These are phyloP conservation scores for Adenanthera pavonina DNA, from an alignment of 306 rosid genomes.

Conservation along the genomic window DNA sequence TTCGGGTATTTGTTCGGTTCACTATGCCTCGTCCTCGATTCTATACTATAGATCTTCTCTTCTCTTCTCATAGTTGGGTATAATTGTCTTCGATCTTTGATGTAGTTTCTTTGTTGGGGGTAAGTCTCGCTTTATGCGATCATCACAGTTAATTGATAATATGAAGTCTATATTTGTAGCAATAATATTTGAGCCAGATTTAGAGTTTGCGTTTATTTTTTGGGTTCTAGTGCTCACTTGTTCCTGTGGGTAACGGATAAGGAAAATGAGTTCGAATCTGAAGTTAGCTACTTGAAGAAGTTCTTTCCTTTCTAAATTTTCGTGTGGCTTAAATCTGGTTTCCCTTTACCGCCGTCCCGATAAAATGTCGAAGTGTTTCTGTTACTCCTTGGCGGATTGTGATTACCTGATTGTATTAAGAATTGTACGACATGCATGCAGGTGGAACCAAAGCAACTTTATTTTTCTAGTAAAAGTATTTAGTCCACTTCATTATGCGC, in stretches of 20 bases:
- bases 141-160: constrained; percentile 28
- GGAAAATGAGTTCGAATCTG: neutral
- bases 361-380: constrained; percentile 3
- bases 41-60: neutral
- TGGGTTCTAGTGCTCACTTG: neutral
- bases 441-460: neutral
- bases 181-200: constrained; percentile 16
- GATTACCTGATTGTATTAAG: neutral
- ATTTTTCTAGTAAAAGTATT: neutral
- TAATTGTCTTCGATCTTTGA: constrained; percentile 46
- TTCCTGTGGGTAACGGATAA: neutral
- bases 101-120: neutral
- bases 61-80: neutral
- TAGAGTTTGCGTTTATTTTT: neutral
- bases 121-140: neutral
- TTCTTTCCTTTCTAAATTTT: neutral
- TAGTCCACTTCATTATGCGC: neutral
- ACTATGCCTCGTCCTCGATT: neutral
- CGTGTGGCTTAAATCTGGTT: neutral
- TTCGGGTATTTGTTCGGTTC: constrained; percentile 19
- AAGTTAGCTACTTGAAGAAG: too few relatives aligned
- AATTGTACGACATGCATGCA: neutral
- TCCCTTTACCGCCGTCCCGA: neutral
- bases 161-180: constrained; percentile 29
- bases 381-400: neutral